Conservation (phyloP, 164 flowering plant genomes). For the Santalum album region DNA sequence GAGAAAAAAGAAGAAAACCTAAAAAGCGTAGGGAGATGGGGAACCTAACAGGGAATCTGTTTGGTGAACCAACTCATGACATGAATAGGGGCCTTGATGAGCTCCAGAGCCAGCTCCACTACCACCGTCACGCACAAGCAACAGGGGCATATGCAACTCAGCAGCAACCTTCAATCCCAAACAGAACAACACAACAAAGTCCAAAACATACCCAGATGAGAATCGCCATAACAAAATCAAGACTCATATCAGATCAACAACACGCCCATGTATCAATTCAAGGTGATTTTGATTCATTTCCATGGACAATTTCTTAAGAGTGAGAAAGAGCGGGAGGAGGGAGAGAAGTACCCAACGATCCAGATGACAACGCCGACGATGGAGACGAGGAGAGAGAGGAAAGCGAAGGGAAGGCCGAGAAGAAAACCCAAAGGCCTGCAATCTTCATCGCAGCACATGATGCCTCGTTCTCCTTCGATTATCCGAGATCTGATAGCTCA, state of each 20-base stretch:
- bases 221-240: not conserved
- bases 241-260: not conserved
- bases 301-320: not conserved
- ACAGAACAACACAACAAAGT: not conserved
- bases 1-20: no score
- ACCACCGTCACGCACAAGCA: no score
- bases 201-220: not conserved
- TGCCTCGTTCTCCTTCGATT: conserved; percentile 1
- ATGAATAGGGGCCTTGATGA: no score
- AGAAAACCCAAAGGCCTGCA: conserved; percentile 79
- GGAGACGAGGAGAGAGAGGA: conserved; percentile 60
- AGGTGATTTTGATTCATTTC: no score
- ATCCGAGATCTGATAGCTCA: not conserved
- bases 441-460: conserved; percentile 35
- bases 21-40: no score
- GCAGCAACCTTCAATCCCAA: conserved; percentile 43
- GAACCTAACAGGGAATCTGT: no score
- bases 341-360: conserved; percentile 61
- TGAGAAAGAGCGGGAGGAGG: not conserved
- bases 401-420: conserved; percentile 76
- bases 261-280: not conserved
- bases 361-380: conserved; percentile 63
- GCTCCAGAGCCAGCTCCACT: no score
- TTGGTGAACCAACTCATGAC: no score
- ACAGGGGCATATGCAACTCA: conserved; percentile 12